These are phyloP conservation scores for Spatholobus suberectus DNA, from an alignment of 306 rosid species.

Conservation along the genomic window DNA sequence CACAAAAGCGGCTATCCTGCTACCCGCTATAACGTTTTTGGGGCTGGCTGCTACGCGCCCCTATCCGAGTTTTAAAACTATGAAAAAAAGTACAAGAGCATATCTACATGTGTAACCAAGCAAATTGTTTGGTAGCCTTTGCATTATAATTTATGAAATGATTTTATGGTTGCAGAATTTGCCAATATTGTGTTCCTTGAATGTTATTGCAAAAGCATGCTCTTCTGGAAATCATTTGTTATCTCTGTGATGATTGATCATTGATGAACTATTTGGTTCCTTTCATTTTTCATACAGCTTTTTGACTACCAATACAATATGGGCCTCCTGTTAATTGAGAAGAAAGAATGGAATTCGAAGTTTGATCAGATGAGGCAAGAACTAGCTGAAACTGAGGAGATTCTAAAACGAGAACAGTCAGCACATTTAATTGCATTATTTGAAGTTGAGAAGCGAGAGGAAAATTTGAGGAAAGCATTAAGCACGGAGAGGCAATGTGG, in stretches of 20 bases:
- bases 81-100: not conserved
- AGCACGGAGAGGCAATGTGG: conserved; percentile 74
- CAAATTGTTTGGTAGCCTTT: not conserved
- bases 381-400: conserved; percentile 77
- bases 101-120: not conserved
- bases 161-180: not conserved
- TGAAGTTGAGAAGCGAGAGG: conserved; percentile 77
- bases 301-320: conserved; percentile 87
- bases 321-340: conserved; percentile 93
- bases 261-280: conserved; percentile 25
- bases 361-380: conserved; percentile 64
- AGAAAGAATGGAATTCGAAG: conserved; percentile 74
- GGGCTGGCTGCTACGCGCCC: too few relatives aligned
- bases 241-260: conserved; percentile 24
- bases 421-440: conserved; percentile 76
- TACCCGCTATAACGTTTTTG: too few relatives aligned
- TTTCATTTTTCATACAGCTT: conserved; percentile 60
- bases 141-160: not conserved
- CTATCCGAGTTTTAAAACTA: too few relatives aligned
- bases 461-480: conserved; percentile 69
- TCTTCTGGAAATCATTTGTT: conserved; percentile 14
- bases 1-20: too few relatives aligned
- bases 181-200: not conserved
- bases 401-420: conserved; percentile 81
- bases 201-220: not conserved